A percentile compares a stretch with the other conserved stretches of the same genome.
phyloP scores from a whole-genome alignment of 2,329 filamentous ascomycete genomes.

The Penicillium sp. region DNA sequence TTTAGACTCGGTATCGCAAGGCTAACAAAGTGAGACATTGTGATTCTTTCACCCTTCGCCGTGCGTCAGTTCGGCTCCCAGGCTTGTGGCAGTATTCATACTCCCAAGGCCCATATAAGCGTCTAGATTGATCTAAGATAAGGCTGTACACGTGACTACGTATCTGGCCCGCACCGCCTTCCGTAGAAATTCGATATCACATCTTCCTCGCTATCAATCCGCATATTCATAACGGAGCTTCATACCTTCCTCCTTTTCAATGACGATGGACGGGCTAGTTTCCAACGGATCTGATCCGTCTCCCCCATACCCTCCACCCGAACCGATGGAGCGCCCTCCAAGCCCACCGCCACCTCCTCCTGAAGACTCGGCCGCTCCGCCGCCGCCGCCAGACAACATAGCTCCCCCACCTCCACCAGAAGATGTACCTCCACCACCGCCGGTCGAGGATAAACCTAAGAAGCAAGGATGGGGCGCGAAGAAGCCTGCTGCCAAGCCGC shows the following conservation, averaged over 20 bases:
- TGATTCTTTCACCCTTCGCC: too few species aligned
- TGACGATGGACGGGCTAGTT: conserved; percentile 38
- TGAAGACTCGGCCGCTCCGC: conserved; percentile 41
- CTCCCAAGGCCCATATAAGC: too few species aligned
- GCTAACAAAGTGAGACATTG: too few species aligned
- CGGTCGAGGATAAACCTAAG: conserved; percentile 44
- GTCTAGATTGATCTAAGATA: not conserved
- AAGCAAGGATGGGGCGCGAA: conserved; percentile 56
- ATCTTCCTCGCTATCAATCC: conserved; percentile 7
- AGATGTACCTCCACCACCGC: conserved; percentile 48
- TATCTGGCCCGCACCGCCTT: conserved; percentile 19
- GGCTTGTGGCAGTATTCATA: too few species aligned
- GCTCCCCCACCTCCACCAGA: conserved; percentile 47
- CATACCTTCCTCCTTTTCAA: not conserved
- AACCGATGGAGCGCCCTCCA: conserved; percentile 39
- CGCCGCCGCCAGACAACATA: conserved; percentile 41
- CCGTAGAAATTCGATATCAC: conserved; percentile 36
- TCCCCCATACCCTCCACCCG: conserved; percentile 38
- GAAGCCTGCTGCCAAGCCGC: conserved; percentile 50
- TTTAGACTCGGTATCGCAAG: too few species aligned
- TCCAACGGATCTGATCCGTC: conserved; percentile 29
- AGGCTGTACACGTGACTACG: conserved; percentile 3
- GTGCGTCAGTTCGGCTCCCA: too few species aligned
- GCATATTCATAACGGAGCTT: not conserved
- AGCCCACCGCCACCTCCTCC: conserved; percentile 46